Percentiles rank a stretch among this genome's conserved stretches.
phyloP scores from a whole-genome alignment of 768 basidiomycete species.

The Serendipita sp. region DNA sequence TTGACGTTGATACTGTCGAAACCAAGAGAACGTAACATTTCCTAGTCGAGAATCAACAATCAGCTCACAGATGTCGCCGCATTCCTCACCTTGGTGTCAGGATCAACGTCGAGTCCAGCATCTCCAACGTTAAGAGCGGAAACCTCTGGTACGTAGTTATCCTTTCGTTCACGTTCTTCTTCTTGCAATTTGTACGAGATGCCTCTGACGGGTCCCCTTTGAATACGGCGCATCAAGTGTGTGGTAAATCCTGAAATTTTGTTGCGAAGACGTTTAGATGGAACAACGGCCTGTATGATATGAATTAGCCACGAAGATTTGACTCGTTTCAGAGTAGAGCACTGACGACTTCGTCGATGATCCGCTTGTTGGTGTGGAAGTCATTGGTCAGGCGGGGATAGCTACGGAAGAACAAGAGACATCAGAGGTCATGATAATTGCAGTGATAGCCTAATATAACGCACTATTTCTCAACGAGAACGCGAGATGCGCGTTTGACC shows the following conservation, averaged over 20 bases:
- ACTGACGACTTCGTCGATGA: constrained; percentile 92
- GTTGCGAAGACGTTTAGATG: constrained; percentile 98
- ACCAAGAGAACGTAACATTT: constrained; percentile 80
- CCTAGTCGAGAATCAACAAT: constrained; percentile 29
- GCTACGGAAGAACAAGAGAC: constrained; percentile 27
- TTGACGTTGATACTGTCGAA: constrained; percentile 80
- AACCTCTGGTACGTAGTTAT: constrained; percentile 97
- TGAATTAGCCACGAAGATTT: not conserved
- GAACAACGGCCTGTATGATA: constrained; percentile 59
- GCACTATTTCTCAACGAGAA: constrained; percentile 98
- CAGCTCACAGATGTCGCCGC: not conserved
- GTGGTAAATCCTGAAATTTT: constrained; percentile 99
- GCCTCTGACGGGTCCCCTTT: constrained; percentile 93
- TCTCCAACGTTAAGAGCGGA: constrained; percentile 79
- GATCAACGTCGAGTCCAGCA: constrained; percentile 68
- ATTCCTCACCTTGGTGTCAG: constrained; percentile 71
- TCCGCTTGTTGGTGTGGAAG: constrained; percentile 99
- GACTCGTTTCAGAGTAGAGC: constrained; percentile 8
- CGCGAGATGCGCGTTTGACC: constrained; percentile 97
- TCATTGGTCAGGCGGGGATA: constrained; percentile 98
- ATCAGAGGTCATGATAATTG: not conserved
- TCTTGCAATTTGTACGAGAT: constrained; percentile 99
- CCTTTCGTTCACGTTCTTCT: constrained; percentile 98
- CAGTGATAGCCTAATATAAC: constrained; percentile 19
- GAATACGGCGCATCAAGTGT: constrained; percentile 99